These are phyloP conservation scores for Cadophora gregata DNA, from an alignment of 2,329 filamentous ascomycete genomes.

Conservation along the genomic window DNA sequence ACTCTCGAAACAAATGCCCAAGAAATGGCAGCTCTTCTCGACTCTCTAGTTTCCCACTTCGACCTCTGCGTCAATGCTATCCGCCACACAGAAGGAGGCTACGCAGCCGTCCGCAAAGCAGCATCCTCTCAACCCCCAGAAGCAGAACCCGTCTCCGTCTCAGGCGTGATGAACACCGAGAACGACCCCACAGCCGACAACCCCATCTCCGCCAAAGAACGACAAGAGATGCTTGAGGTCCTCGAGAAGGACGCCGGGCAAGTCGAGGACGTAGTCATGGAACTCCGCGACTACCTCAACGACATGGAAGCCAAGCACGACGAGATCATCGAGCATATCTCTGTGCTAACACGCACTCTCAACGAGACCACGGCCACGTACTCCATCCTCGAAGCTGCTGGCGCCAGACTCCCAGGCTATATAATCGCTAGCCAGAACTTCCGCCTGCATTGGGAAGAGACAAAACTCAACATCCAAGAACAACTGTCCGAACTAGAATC, in stretches of 20 bases:
- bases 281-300: constrained; percentile 75
- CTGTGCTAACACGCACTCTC: constrained; percentile 60
- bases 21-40: constrained; percentile 80
- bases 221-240: constrained; percentile 82
- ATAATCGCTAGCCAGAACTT: constrained; percentile 70
- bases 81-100: constrained; percentile 84
- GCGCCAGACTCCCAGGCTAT: constrained; percentile 67
- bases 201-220: constrained; percentile 76
- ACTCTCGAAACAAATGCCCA: constrained; percentile 65
- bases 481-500: constrained; percentile 79
- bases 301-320: constrained; percentile 78
- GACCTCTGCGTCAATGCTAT: constrained; percentile 92
- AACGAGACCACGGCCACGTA: constrained; percentile 67
- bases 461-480: constrained; percentile 70
- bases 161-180: constrained; percentile 64
- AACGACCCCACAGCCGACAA: constrained; percentile 61
- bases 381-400: constrained; percentile 69
- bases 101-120: constrained; percentile 70
- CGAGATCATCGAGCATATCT: constrained; percentile 67
- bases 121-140: constrained; percentile 63
- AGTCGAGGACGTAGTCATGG: constrained; percentile 69
- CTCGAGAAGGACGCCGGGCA: constrained; percentile 73
- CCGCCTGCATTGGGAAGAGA: constrained; percentile 72
- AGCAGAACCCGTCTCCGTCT: constrained; percentile 63
- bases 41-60: constrained; percentile 85